Conservation (phyloP, 257 asterid species). For the Nicotiana undulata region DNA sequence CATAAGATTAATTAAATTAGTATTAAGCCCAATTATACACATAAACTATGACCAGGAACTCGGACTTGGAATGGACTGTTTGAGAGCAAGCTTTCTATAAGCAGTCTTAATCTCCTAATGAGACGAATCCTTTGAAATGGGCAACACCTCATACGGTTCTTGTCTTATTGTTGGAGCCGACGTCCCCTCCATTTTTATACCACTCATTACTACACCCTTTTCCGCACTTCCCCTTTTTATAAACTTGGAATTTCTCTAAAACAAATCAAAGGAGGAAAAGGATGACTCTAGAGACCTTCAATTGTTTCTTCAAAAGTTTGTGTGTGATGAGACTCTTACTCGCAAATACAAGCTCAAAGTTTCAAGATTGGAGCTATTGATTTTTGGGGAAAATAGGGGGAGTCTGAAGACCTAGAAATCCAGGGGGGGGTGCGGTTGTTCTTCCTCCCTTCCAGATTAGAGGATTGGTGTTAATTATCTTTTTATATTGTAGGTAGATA, state of each 20-base stretch:
- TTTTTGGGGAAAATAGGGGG: background rate
- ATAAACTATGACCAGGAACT: no score
- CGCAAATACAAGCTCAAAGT: background rate
- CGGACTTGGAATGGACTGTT: background rate
- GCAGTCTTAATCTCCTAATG: conserved; percentile 97
- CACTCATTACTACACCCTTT: conserved; percentile 38
- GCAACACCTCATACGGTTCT: conserved; percentile 94
- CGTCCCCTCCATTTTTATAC: conserved; percentile 66
- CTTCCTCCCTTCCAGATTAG: no score
- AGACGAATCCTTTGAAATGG: conserved; percentile 71
- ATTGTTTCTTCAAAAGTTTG: background rate
- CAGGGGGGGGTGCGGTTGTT: no score
- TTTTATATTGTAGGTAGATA: no score
- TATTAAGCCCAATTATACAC: no score
- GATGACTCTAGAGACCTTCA: no score
- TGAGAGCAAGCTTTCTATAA: conserved; percentile 94
- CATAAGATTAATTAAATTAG: no score
- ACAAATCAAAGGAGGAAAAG: no score
- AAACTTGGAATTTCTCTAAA: background rate
- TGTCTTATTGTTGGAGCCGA: conserved; percentile 65
- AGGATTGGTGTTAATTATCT: no score
- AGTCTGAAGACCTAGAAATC: no score
- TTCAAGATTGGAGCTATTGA: background rate
- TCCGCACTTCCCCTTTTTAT: conserved; percentile 11
- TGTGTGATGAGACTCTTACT: no score